Base-by-base conservation (phyloP, 768 basidiomycete genomes). In the Boletus rubroflammeus region DNA sequence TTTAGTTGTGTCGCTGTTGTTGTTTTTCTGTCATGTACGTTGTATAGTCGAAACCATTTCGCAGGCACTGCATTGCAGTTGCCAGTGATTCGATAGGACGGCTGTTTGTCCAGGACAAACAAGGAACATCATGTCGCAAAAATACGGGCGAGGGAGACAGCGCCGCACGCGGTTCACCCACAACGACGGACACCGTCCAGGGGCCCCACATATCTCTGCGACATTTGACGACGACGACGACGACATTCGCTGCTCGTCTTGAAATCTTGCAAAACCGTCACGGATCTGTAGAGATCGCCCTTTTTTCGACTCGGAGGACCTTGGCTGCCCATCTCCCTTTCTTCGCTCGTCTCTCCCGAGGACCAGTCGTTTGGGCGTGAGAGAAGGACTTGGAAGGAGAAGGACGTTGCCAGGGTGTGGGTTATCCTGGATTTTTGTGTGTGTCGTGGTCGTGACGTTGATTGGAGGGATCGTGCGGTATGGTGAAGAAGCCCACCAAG, bases 281-380 rank as follows among this genome's bases (percentile, higher is more conserved):
- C 67, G 78, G 75, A 90, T 83, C 78, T 73, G 72, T 47, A 58
- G 78, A 88, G 86, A 86, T 86, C 84, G 72, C 70, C 54, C 41
- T 59, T 56, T 59, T 54, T 6, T 29, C 40, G 21, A 17, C 28
- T 26, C 17, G 44, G 43, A 53, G 46, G 42, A 21, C 21, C 43
- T 38, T 17, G 42, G 25, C 21, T 23, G 35, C 35, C 6, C 26
- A 47, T 44, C 50, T 10, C 21, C 48, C 45, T 46, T 51, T 61
- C 31, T 41, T 23, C 44, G n/a, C 21, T 43, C 19, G 19, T 36
- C n/a, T 21, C 32, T 36, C 23, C 5, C 25, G n/a, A 36, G 17
- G n/a, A 26, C 11, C 7, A n/a, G 38, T 6, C 6, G 14, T 38
- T 19, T 38, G 8, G 25, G 25, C 23, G 32, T 19, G 13, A 40